phyloP scores from a whole-genome alignment of 352 stramenopile species.

The Globisporangium spiculum region DNA sequence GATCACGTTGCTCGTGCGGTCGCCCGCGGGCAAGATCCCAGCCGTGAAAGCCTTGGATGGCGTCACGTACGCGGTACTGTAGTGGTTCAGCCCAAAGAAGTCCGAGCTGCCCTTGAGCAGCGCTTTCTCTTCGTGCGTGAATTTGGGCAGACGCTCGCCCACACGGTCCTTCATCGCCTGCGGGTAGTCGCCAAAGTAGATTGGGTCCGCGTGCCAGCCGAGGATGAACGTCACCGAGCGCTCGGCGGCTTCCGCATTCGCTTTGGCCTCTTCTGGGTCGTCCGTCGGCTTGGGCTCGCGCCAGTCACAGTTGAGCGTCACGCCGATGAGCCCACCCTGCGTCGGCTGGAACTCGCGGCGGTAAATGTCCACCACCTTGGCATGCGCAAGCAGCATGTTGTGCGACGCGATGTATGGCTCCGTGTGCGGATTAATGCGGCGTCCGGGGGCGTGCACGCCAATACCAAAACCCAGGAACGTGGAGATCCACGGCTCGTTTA shows the following conservation, averaged over 20 bases:
- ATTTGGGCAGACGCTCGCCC: slow-evolving; percentile 79
- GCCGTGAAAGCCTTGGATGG: slow-evolving; percentile 35
- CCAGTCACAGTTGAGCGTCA: slow-evolving; percentile 91
- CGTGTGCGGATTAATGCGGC: slow-evolving; percentile 34
- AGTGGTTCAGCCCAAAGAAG: slow-evolving; percentile 96
- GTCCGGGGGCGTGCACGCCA: slow-evolving; percentile 82
- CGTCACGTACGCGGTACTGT: slow-evolving; percentile 58
- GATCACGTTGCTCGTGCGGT: slow-evolving; percentile 26
- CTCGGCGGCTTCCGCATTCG: slow-evolving; percentile 62
- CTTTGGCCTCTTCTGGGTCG: slow-evolving; percentile 45
- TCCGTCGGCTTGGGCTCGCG: slow-evolving; percentile 60
- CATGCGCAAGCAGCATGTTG: slow-evolving; percentile 89
- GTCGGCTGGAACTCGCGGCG: slow-evolving; percentile 64
- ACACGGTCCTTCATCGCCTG: slow-evolving; percentile 84
- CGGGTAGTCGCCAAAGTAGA: slow-evolving; percentile 93
- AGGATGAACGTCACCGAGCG: slow-evolving; percentile 86
- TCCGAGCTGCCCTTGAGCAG: slow-evolving; percentile 84
- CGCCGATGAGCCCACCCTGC: slow-evolving; percentile 83
- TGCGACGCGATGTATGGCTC: slow-evolving; percentile 88
- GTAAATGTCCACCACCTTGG: slow-evolving; percentile 80
- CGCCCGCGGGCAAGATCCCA: slow-evolving; percentile 12
- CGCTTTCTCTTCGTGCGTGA: slow-evolving; percentile 82
- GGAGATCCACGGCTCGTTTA: slow-evolving; percentile 92
- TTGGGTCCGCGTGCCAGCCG: slow-evolving; percentile 90
- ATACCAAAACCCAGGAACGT: slow-evolving; percentile 83